Evolutionary conservation across 768 basidiomycete species (phyloP), one percentile per base, ranked within the genome.

Genomic region (Lactarius deliciosus): DNA sequence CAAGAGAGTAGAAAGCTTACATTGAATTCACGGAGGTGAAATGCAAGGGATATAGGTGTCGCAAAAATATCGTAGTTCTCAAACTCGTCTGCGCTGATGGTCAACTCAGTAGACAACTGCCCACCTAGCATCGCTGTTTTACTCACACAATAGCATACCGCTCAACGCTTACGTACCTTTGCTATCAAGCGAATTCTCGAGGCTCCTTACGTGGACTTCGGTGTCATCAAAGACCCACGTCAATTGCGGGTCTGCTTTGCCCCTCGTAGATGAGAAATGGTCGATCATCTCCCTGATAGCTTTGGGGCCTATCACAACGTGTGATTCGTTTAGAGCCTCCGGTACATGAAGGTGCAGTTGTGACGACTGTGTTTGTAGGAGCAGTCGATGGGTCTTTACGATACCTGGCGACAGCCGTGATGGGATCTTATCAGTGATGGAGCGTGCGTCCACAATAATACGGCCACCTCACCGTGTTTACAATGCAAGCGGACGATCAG

Each of bases 21-120:
- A 66, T 87, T 91, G 76, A 94, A 92, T 77, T 94, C 92, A 43
- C 89, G 85, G 34, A 94, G 76, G 76, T 93, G 92, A 71, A 94
- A 92, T 0, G 86, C 86, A 60, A 94, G 83, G 4, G 84, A 86
- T 38, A 83, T 83, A 1, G 92, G 89, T 20, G 83, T 77, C 11
- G 81, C 77, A 71, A 80, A 81, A 13, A 93, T 78, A 56, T 90
- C 84, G 72, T 93, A 94, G 8, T 81, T 77, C 60, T 94, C 91
- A 69, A 94, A 94, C 72, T 94, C 93, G 47, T 91, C 89, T 0
- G 83, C 83, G 64, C 87, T 89, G 60, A 94, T 87, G 1, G 82
- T 83, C 57, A 94, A 79, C 74, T 93, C 91, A 1, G 92, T 94
- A 5, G 88, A 81, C 18, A 93, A 79, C 63, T 91, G 85, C 20